Base-by-base conservation (phyloP, 768 basidiomycete genomes). In the Leccinum incarnatum region DNA sequence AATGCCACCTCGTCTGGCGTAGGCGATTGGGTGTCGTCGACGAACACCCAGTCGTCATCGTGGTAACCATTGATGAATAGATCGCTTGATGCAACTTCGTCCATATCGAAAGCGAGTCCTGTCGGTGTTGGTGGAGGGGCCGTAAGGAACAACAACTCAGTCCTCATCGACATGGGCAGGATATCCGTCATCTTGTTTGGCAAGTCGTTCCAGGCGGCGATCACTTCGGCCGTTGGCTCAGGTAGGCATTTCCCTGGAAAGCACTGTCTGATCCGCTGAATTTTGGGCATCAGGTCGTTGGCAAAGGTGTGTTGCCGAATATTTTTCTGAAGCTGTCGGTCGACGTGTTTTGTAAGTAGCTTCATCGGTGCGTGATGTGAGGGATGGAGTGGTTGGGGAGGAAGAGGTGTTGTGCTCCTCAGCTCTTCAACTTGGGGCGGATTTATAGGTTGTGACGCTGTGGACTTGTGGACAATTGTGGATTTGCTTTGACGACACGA, bases 401-500 rank as follows among this genome's bases (percentile, higher is more conserved):
- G 5, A 30, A 21, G 40, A 23, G 23, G 14, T 23, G 25, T 51
- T 57, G 45, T 50, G 34, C 21, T 15, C 4, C 12, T 47, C 37
- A 48, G 17, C 19, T 50, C 4, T 47, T 51, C 56, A 27, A 32
- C 53, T 36, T 30, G 59, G 42, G 40, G 12, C 48, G 55, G 21
- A 48, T 62, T 65, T 74, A 72, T 66, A 62, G 30, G 36, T 17
- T 47, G 15, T 49, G 56, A 57, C n/a, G 5, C 29, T 58, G 56
- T 56, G 57, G 62, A 57, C 48, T 25, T 63, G 69, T 72, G 71
- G 69, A 67, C 71, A 57, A 61, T 63, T 59, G 61, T 60, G 55
- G 63, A 62, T 14, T 54, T 42, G 68, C 71, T 67, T 61, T 65
- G 67, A 53, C 50, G 34, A 53, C 70, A 71, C 69, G 71, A 72